These are phyloP conservation scores for Melastoma malabathricum DNA, from an alignment of 345 rosid species.

Conservation along the genomic window DNA sequence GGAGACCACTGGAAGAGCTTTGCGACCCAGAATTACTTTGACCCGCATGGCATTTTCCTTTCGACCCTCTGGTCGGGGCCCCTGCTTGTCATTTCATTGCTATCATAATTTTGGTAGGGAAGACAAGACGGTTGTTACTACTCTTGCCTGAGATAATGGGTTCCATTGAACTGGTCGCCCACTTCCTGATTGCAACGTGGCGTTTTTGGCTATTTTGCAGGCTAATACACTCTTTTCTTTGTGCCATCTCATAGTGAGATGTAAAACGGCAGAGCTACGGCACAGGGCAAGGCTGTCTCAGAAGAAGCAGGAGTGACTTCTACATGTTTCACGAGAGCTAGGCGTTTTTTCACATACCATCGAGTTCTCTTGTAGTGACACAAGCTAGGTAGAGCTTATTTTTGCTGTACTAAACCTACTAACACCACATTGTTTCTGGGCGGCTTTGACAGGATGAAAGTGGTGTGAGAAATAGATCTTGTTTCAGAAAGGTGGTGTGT, in stretches of 20 bases:
- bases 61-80: slow-evolving; percentile 96
- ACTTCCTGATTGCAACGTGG: not conserved
- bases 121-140: slow-evolving; percentile 2
- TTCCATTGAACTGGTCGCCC: not conserved
- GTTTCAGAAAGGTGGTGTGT: too few species aligned
- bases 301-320: slow-evolving; percentile 53
- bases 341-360: not conserved
- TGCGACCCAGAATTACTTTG: slow-evolving; percentile 86
- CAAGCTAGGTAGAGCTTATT: too few species aligned
- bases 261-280: slow-evolving; percentile 95
- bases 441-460: too few species aligned
- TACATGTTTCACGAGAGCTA: not conserved
- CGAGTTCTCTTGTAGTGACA: too few species aligned
- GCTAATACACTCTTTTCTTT: slow-evolving; percentile 70
- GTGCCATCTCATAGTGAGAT: slow-evolving; percentile 65
- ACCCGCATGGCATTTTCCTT: slow-evolving; percentile 64
- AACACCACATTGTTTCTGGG: too few species aligned
- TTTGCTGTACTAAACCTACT: too few species aligned
- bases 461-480: too few species aligned
- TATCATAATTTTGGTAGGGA: slow-evolving; percentile 60
- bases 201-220: slow-evolving; percentile 25
- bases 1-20: slow-evolving; percentile 66
- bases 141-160: slow-evolving; percentile 1
- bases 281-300: slow-evolving; percentile 71
- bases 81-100: slow-evolving; percentile 61